A percentile compares a stretch with the other conserved stretches of the same genome.
These are phyloP conservation scores for Pestalotiopsis sp. DNA, from an alignment of 2,329 filamentous ascomycete genomes.

Conservation along the genomic window DNA sequence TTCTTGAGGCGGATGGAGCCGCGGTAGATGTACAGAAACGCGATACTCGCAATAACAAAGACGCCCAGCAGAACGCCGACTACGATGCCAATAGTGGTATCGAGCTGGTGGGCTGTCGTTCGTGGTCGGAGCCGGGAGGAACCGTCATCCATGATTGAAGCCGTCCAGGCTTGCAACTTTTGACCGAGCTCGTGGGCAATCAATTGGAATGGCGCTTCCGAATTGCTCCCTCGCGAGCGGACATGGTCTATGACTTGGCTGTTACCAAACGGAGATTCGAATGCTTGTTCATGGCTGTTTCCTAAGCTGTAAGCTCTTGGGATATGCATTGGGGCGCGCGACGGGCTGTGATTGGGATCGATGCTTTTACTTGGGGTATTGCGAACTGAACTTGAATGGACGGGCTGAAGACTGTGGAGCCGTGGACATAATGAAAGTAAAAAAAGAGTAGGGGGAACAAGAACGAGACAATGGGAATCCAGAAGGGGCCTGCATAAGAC, in stretches of 20 bases:
- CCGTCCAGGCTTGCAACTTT: not conserved
- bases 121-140: slow-evolving; percentile 15
- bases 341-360: not conserved
- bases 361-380: not conserved
- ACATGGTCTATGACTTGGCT: not conserved
- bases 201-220: not conserved
- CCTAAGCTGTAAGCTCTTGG: not conserved
- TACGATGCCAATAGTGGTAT: slow-evolving; percentile 24
- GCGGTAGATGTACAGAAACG: slow-evolving; percentile 24
- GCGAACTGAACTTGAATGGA: not conserved
- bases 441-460: not conserved
- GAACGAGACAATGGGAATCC: not conserved
- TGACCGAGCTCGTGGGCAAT: not conserved
- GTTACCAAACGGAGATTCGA: not conserved
- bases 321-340: slow-evolving; percentile 5
- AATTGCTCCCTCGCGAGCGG: not conserved
- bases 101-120: slow-evolving; percentile 14
- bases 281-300: not conserved
- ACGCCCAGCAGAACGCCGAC: slow-evolving; percentile 24
- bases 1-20: slow-evolving; percentile 19
- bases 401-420: slow-evolving; percentile 2
- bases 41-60: slow-evolving; percentile 18
- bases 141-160: not conserved
- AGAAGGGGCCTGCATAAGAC: slow-evolving; percentile 4
- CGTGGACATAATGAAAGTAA: slow-evolving; percentile 7